phyloP scores from a whole-genome alignment of 345 rosid genomes.

The Nephelium lappaceum region DNA sequence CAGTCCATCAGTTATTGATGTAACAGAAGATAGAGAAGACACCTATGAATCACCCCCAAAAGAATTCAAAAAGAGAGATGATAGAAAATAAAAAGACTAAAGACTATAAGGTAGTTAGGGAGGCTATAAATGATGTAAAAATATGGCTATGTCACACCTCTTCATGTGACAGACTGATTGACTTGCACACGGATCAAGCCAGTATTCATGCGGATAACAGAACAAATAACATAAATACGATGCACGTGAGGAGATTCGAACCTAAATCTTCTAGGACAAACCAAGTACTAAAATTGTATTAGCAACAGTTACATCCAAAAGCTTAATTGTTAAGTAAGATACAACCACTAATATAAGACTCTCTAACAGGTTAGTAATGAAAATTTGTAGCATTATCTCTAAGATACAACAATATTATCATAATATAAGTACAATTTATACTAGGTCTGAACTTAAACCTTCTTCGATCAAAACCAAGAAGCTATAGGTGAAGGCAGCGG shows the following conservation, averaged over 20 bases:
- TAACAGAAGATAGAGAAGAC: conserved; percentile 81
- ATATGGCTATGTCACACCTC: too few relatives aligned
- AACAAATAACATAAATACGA: too few relatives aligned
- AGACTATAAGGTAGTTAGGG: neutral
- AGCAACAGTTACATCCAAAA: too few relatives aligned
- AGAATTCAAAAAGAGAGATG: neutral
- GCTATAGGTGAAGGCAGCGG: conserved; percentile 52
- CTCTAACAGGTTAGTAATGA: neutral
- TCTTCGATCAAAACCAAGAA: conserved; percentile 79
- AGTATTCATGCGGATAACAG: too few relatives aligned
- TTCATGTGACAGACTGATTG: too few relatives aligned
- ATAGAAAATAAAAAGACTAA: too few relatives aligned
- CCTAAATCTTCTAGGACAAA: too few relatives aligned
- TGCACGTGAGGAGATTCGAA: too few relatives aligned
- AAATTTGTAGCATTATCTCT: neutral
- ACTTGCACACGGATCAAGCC: too few relatives aligned
- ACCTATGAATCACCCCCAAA: conserved; percentile 41
- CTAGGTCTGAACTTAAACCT: conserved; percentile 46
- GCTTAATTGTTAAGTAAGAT: too few relatives aligned
- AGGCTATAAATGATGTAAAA: neutral
- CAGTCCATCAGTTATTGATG: conserved; percentile 90
- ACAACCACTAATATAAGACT: too few relatives aligned
- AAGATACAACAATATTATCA: neutral
- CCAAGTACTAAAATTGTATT: too few relatives aligned
- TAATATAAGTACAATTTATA: neutral